Base-by-base conservation (phyloP, 1,139 yeast genomes). In the Kodamaea ohmeri region DNA sequence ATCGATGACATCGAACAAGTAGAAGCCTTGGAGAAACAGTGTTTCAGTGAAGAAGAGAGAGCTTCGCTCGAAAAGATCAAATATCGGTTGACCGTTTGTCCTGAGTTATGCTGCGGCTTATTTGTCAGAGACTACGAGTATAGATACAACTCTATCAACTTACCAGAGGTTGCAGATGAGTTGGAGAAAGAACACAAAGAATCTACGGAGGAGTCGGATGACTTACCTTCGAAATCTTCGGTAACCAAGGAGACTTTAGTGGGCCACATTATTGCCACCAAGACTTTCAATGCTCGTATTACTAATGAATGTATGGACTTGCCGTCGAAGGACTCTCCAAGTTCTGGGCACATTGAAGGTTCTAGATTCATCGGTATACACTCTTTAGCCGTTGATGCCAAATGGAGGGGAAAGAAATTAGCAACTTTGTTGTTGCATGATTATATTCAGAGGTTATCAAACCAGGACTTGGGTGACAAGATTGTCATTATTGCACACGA, bases 81-180 rank as follows among this genome's bases (percentile, higher is more conserved):
- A 46, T 90, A 86, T 64, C 73, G 97, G 50, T 69, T 92, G 48
- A 73, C 75, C 2, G 78, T 71, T 3, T 89, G 97, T 58, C 97
- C 97, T 8, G 98, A 92, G 59, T 73, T 92, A 44, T 81, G 94
- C 48, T 79, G 90, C 4, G 97, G 97, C 1, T 71, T 92, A 43
- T 90, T 90, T 53, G 70, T 85, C 37, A 75, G 97, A 56, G 80
- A 79, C 42, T 86, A 81, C 60, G 61, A 56, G 21, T 57, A 61
- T 48, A 62, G 59, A 52, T 71, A 61, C 56, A 70, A 62, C 48
- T 67, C 71, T 27, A 64, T 70, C 46, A 72, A 71, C 50, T 60
- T 68, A 47, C 75, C 76, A 1, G 65, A 62, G 21, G 70, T 66
- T 8, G 74, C 75, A 12, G 64, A 61, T 16, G 50, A 49, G 40